A percentile compares a stretch with the other conserved stretches of the same genome.
Evolutionary conservation across 179 eudicot species (phyloP).

Genomic region (Spergularia azorica): DNA sequence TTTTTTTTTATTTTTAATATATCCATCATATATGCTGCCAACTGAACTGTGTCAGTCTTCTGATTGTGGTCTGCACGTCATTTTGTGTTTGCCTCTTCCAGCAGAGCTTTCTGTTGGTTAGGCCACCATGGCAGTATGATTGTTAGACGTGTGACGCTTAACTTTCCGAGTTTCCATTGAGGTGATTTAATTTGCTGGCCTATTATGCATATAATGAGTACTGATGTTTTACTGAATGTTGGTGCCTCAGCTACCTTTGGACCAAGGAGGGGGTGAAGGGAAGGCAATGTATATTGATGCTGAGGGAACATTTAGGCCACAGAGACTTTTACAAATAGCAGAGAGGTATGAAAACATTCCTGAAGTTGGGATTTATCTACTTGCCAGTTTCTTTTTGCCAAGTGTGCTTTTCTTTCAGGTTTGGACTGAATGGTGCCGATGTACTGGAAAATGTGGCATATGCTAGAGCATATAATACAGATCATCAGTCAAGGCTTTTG

Average conservation of each 20-base stretch:
- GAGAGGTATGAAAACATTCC: conserved; percentile 56
- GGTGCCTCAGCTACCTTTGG: conserved; percentile 75
- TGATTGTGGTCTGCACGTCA: background rate
- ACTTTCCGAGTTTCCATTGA: background rate
- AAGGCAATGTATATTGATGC: conserved; percentile 99
- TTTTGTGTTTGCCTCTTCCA: background rate
- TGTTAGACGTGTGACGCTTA: background rate
- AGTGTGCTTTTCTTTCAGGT: conserved; percentile 49
- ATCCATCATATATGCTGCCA: background rate
- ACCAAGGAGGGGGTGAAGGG: conserved; percentile 99
- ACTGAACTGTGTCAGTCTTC: background rate
- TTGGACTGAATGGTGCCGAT: conserved; percentile 87
- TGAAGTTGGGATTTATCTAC: conserved; percentile 12
- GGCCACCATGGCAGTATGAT: background rate
- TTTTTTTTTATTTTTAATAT: background rate
- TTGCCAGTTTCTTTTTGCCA: conserved; percentile 2
- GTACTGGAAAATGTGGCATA: conserved; percentile 96
- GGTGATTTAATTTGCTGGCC: background rate
- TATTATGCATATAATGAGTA: background rate
- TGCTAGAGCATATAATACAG: conserved; percentile 97
- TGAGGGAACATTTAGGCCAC: conserved; percentile 97
- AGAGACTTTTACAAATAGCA: conserved; percentile 91
- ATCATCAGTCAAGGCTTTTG: conserved; percentile 97
- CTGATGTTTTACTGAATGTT: conserved; percentile 8
- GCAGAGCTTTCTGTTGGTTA: background rate